phyloP scores from a whole-genome alignment of 257 asterid species.

The Solanum paucissectum region DNA sequence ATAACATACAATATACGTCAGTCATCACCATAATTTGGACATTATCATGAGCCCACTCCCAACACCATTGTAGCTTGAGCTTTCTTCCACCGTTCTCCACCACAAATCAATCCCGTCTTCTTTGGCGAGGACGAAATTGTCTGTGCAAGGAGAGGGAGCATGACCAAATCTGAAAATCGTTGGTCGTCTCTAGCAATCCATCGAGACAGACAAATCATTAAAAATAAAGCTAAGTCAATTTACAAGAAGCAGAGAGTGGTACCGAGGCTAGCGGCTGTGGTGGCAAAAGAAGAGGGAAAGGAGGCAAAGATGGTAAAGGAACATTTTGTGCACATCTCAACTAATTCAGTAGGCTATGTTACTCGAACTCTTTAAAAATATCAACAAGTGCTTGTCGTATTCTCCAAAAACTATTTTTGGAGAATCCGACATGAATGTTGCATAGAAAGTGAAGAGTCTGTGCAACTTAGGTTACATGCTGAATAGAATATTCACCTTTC shows the following conservation, averaged over 20 bases:
- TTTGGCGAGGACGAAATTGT: neutral
- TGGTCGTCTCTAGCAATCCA: neutral
- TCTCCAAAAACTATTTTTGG: neutral
- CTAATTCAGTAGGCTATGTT: neutral
- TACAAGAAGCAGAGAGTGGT: neutral
- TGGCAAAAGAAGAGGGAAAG: neutral
- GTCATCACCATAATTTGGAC: neutral
- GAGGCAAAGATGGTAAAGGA: neutral
- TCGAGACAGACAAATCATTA: neutral
- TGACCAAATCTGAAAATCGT: neutral
- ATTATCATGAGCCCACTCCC: too few relatives aligned
- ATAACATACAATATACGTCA: neutral
- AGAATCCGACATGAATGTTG: neutral
- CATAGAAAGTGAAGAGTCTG: neutral
- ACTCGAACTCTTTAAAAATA: neutral
- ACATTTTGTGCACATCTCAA: neutral
- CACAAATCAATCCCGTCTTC: neutral
- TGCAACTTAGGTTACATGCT: neutral
- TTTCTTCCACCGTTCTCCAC: neutral
- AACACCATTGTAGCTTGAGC: neutral
- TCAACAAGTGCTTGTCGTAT: too few relatives aligned
- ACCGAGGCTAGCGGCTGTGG: neutral
- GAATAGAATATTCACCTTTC: too few relatives aligned
- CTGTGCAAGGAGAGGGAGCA: neutral
- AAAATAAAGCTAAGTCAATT: too few relatives aligned